Evolutionary conservation across 192 early-diverging fungal genomes (phyloP), one percentile per base, ranked within the genome.

Genomic region (Coemansia sp.): DNA sequence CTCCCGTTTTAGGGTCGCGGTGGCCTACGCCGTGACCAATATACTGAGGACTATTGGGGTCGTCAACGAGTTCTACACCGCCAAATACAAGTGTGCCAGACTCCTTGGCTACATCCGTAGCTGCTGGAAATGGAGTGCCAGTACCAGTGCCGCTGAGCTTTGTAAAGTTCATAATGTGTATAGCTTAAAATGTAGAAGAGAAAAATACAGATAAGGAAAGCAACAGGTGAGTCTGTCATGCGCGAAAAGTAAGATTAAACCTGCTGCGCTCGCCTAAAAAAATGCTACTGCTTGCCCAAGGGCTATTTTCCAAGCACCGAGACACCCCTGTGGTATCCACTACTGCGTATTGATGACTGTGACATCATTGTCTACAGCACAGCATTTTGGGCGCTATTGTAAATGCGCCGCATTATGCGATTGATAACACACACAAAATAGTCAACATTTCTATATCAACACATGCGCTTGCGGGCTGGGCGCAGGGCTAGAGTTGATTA

Each of bases 81-180:
- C 82, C 82, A 72, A 74, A 77, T 12, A 57, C 61, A 4, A 63
- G 74, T 9, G 62, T 69, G 52, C 82, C 77, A 4, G 68, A 42
- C 59, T 84, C 82, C 66, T 84, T 84, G 57, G 82, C 82, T n/a
- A 77, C 72, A 68, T 84, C 82, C 5, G 75, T 84, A n/a, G 82
- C 82, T 22, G 82, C 82, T 29, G 82, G 82, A 43, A 74, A 68
- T 38, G 62, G 71, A 52, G 82, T 84, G 22, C 82, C 82, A 3
- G 71, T 77, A 46, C 82, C 82, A 12, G 82, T 84, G 12, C 82
- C 82, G 38, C 55, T 64, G 12, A 79, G 22, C 1, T 70, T 75
- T 44, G 11, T 62, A 57, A 42, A 20, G 41, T 68, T 63, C 76
- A 77, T 77, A 18, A 15, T 18, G 8, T 18, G 20, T 7, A 36